A percentile compares a stretch with the other conserved stretches of the same genome.
phyloP scores from a whole-genome alignment of 768 basidiomycete genomes.

The Neoboletus subvelutipes region DNA sequence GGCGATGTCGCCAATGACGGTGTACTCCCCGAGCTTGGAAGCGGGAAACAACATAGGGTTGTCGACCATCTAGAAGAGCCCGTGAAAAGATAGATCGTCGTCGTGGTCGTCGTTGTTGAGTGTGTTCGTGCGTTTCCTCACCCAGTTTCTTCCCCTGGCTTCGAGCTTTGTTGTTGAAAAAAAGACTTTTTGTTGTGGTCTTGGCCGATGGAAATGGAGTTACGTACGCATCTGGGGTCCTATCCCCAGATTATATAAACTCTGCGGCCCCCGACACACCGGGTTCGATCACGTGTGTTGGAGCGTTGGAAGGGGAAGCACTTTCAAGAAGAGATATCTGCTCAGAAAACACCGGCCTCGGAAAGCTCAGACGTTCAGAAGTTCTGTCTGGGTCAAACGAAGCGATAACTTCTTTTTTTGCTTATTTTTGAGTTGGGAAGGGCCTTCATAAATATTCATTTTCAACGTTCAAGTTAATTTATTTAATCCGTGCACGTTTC shows the following conservation, averaged over 20 bases:
- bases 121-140: neutral
- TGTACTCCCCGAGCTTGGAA: conserved; percentile 88
- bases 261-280: conserved; percentile 16
- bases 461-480: no score
- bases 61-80: conserved; percentile 27
- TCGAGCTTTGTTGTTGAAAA: conserved; percentile 24
- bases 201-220: conserved; percentile 23
- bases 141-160: neutral
- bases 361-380: neutral
- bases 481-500: no score
- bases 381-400: no score
- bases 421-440: no score
- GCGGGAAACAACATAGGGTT: conserved; percentile 44
- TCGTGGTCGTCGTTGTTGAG: conserved; percentile 15
- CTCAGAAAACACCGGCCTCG: neutral
- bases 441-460: no score
- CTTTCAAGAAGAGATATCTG: no score
- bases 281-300: conserved; percentile 15
- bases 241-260: conserved; percentile 18
- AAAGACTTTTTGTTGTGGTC: conserved; percentile 13
- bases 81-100: conserved; percentile 13
- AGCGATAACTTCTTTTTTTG: no score
- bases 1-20: conserved; percentile 82
- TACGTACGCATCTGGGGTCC: conserved; percentile 27
- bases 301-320: neutral